A percentile compares a stretch with the other conserved stretches of the same genome.
phyloP scores from a whole-genome alignment of 2,329 filamentous ascomycete genomes.

The Calonectria hawksworthii region DNA sequence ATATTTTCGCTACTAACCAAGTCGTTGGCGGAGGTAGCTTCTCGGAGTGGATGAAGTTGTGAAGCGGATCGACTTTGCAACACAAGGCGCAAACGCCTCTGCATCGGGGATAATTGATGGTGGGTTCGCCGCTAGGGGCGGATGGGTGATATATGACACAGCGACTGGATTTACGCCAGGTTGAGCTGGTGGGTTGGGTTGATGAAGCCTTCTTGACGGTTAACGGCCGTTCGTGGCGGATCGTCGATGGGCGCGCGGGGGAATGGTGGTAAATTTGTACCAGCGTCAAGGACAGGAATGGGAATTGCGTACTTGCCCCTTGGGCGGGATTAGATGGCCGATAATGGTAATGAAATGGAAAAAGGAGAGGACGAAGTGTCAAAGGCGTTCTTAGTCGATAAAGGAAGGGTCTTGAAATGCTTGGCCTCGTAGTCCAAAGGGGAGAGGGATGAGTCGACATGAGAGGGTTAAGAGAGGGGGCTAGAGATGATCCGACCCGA shows the following conservation, averaged over 20 bases:
- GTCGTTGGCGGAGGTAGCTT: slow-evolving; percentile 8
- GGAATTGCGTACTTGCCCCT: background rate
- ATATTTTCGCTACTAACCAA: slow-evolving; percentile 49
- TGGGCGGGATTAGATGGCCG: background rate
- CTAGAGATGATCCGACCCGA: slow-evolving; percentile 29
- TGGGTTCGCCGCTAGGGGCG: background rate
- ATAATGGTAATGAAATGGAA: background rate
- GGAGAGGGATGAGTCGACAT: background rate
- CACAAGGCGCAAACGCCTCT: slow-evolving; percentile 17
- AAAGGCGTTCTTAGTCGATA: background rate
- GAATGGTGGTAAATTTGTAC: background rate
- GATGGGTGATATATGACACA: background rate
- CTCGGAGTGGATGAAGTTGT: slow-evolving; percentile 12
- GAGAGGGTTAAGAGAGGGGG: slow-evolving; percentile 14
- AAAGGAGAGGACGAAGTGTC: slow-evolving; percentile 4
- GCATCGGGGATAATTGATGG: background rate
- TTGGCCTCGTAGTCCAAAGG: background rate
- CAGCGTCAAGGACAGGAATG: background rate
- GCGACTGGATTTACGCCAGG: background rate
- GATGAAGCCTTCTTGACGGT: slow-evolving; percentile 3
- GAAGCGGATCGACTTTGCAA: slow-evolving; percentile 11
- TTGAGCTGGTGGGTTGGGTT: background rate
- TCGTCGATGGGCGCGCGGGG: slow-evolving; percentile 8
- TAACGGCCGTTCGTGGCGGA: background rate
- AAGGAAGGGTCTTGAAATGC: slow-evolving; percentile 1